Conservation (phyloP, 331 rosid genomes). For the Malus hybrid region DNA sequence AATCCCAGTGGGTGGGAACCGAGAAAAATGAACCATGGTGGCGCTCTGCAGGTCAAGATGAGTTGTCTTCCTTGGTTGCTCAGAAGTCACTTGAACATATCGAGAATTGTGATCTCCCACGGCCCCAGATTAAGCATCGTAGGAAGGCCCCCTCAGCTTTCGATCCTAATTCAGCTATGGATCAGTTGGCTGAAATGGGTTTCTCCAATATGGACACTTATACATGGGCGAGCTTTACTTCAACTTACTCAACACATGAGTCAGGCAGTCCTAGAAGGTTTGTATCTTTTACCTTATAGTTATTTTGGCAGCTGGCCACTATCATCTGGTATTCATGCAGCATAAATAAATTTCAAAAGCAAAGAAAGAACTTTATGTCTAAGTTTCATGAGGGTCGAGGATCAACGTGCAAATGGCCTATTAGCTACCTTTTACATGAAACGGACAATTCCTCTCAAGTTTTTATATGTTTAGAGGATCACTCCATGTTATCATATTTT, state of each 20-base stretch:
- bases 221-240: slow-evolving; percentile 30
- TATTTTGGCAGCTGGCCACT: not conserved
- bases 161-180: slow-evolving; percentile 34
- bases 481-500: no score
- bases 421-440: not conserved
- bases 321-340: not conserved
- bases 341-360: not conserved
- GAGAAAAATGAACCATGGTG: slow-evolving; percentile 73
- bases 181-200: slow-evolving; percentile 28
- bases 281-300: slow-evolving; percentile 4
- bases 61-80: slow-evolving; percentile 78
- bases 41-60: slow-evolving; percentile 70
- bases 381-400: not conserved
- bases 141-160: slow-evolving; percentile 17
- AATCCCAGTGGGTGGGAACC: slow-evolving; percentile 38
- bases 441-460: not conserved
- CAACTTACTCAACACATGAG: slow-evolving; percentile 36
- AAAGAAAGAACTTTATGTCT: not conserved
- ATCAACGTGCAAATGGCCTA: not conserved
- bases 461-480: no score
- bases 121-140: slow-evolving; percentile 41
- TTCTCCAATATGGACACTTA: slow-evolving; percentile 25
- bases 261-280: slow-evolving; percentile 39
- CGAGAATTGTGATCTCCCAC: slow-evolving; percentile 90
- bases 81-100: slow-evolving; percentile 59